These are phyloP conservation scores for Spiraea crenata DNA, from an alignment of 331 rosid species.

Conservation along the genomic window DNA sequence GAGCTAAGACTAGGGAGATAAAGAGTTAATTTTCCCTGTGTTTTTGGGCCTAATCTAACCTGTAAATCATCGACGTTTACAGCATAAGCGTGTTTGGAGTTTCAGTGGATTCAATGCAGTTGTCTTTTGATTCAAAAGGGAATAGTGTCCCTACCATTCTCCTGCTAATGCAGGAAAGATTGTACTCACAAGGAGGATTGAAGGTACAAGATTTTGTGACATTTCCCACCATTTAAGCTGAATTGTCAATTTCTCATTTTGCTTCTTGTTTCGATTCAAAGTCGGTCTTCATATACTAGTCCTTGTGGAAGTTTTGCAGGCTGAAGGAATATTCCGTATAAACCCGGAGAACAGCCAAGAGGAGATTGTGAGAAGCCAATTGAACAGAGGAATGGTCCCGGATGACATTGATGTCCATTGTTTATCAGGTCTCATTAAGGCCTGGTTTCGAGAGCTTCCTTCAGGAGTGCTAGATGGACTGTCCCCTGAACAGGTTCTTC, in stretches of 20 bases:
- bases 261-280: neutral
- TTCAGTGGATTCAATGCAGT: slow-evolving; percentile 97
- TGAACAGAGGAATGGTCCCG: slow-evolving; percentile 84
- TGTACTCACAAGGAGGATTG: slow-evolving; percentile 81
- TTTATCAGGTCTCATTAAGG: slow-evolving; percentile 83
- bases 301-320: slow-evolving; percentile 38
- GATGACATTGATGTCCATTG: slow-evolving; percentile 89
- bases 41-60: slow-evolving; percentile 24
- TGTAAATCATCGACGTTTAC: slow-evolving; percentile 19
- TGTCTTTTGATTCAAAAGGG: slow-evolving; percentile 80
- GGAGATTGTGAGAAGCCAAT: slow-evolving; percentile 74
- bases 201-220: slow-evolving; percentile 43
- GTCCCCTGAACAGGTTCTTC: slow-evolving; percentile 89
- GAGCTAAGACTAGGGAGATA: neutral
- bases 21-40: neutral
- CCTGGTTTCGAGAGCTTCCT: slow-evolving; percentile 98
- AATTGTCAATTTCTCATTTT: slow-evolving; percentile 5
- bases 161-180: slow-evolving; percentile 89
- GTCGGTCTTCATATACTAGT: neutral
- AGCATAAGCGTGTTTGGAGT: slow-evolving; percentile 93
- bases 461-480: slow-evolving; percentile 93
- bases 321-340: slow-evolving; percentile 92
- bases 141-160: slow-evolving; percentile 90
- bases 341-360: slow-evolving; percentile 89
- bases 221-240: neutral